phyloP scores from a whole-genome alignment of 148 eudicot species.

The Heliamphora exappendiculata region DNA sequence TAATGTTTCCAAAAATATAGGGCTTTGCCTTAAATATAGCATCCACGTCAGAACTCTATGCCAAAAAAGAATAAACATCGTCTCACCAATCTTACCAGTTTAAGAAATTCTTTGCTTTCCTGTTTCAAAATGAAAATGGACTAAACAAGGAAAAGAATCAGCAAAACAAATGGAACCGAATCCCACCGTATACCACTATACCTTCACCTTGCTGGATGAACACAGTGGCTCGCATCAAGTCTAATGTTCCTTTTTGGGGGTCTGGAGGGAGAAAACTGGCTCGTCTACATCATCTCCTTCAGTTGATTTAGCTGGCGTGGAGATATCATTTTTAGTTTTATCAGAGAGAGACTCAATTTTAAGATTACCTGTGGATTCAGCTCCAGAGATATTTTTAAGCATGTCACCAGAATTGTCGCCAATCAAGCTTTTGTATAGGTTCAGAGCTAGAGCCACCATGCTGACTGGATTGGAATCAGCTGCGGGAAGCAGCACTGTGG shows the following conservation, averaged over 20 bases:
- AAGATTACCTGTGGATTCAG: slow-evolving; percentile 6
- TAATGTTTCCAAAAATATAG: not conserved
- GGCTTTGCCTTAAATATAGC: too few relatives aligned
- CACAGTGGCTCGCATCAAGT: not conserved
- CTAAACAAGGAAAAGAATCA: not conserved
- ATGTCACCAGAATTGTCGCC: slow-evolving; percentile 18
- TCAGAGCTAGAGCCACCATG: slow-evolving; percentile 55
- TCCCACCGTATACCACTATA: too few relatives aligned
- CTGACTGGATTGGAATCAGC: slow-evolving; percentile 42
- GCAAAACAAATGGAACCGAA: not conserved
- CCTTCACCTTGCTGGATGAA: not conserved
- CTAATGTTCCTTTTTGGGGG: slow-evolving; percentile 24
- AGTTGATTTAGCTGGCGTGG: not conserved
- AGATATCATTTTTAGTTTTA: slow-evolving; percentile 4
- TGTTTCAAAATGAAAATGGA: not conserved
- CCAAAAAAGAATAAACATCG: not conserved
- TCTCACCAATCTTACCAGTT: not conserved
- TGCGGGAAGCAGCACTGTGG: slow-evolving; percentile 66
- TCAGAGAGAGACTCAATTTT: slow-evolving; percentile 12
- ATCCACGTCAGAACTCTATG: not conserved
- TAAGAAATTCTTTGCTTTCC: not conserved
- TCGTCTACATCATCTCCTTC: not conserved
- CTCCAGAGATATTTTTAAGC: slow-evolving; percentile 13
- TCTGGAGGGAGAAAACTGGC: slow-evolving; percentile 52
- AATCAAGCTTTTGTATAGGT: slow-evolving; percentile 49